A percentile compares a stretch with the other conserved stretches of the same genome.
These are phyloP conservation scores for Verticillium longisporum DNA, from an alignment of 2,329 filamentous ascomycete genomes.

Conservation along the genomic window DNA sequence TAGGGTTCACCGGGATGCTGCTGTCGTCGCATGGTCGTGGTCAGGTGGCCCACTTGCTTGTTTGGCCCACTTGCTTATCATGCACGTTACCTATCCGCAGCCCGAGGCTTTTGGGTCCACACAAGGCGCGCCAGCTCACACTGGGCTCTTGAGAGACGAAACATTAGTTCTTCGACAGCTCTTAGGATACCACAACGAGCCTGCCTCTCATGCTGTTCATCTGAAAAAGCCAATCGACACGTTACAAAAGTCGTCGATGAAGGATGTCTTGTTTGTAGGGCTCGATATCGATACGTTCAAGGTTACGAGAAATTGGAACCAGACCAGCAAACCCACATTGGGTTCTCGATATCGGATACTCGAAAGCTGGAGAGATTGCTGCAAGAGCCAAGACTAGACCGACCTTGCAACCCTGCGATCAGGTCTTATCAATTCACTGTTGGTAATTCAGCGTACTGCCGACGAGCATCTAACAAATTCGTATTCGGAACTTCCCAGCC, in stretches of 20 bases:
- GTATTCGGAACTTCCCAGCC: constrained; percentile 6
- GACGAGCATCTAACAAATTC: constrained; percentile 8
- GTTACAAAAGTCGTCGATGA: constrained; percentile 4
- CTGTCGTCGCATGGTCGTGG: too few species aligned
- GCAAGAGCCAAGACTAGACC: neutral
- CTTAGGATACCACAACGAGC: constrained; percentile 3
- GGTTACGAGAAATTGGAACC: constrained; percentile 5
- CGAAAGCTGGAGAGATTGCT: neutral
- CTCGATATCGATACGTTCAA: constrained; percentile 10
- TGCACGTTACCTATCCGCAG: too few species aligned
- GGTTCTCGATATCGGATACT: constrained; percentile 5
- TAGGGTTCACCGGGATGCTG: too few species aligned
- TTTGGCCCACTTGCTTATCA: too few species aligned
- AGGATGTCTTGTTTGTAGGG: constrained; percentile 7
- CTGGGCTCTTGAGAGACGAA: constrained; percentile 8
- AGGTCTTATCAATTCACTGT: constrained; percentile 7
- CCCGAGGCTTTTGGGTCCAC: too few species aligned
- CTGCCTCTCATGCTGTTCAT: neutral
- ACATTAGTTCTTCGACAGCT: constrained; percentile 6
- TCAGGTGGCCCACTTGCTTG: too few species aligned
- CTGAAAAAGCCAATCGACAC: neutral
- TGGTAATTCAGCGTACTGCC: constrained; percentile 2
- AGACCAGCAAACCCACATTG: constrained; percentile 7
- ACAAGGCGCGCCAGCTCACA: constrained; percentile 1
- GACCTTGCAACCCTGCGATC: neutral